These are phyloP conservation scores for Lachancea meyersii DNA, from an alignment of 805 yeast genomes.

Conservation along the genomic window DNA sequence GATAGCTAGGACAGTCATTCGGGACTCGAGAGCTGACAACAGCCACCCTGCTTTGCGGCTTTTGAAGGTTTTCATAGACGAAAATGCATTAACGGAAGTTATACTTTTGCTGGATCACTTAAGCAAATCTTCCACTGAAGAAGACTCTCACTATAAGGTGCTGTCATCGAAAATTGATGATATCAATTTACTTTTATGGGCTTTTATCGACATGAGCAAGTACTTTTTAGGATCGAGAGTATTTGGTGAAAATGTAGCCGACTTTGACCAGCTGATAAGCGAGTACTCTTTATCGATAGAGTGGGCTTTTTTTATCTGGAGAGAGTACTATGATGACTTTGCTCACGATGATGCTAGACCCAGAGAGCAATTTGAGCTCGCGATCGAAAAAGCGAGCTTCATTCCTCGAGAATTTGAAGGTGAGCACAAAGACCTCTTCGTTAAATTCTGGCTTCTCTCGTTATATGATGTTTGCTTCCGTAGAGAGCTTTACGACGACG, in stretches of 20 bases:
- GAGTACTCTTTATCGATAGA: constrained; percentile 43
- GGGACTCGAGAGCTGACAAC: constrained; percentile 44
- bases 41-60: constrained; percentile 45
- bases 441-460: constrained; percentile 66
- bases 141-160: constrained; percentile 55
- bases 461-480: constrained; percentile 64
- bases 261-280: constrained; percentile 37
- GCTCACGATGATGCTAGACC: constrained; percentile 15
- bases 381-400: constrained; percentile 14
- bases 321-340: constrained; percentile 37
- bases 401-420: constrained; percentile 21
- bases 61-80: constrained; percentile 39
- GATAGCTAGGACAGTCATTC: constrained; percentile 49
- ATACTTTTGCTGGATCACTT: constrained; percentile 54
- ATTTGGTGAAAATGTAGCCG: constrained; percentile 34
- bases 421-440: constrained; percentile 42
- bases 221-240: constrained; percentile 38
- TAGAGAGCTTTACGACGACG: constrained; percentile 43
- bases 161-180: constrained; percentile 71
- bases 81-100: constrained; percentile 52
- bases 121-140: constrained; percentile 35
- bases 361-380: constrained; percentile 7
- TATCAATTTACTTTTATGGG: constrained; percentile 56
- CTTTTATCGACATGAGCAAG: constrained; percentile 52
- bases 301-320: constrained; percentile 79